Conservation (phyloP, 352 stramenopile species). For the Phytophthora macrochlamydospora region DNA sequence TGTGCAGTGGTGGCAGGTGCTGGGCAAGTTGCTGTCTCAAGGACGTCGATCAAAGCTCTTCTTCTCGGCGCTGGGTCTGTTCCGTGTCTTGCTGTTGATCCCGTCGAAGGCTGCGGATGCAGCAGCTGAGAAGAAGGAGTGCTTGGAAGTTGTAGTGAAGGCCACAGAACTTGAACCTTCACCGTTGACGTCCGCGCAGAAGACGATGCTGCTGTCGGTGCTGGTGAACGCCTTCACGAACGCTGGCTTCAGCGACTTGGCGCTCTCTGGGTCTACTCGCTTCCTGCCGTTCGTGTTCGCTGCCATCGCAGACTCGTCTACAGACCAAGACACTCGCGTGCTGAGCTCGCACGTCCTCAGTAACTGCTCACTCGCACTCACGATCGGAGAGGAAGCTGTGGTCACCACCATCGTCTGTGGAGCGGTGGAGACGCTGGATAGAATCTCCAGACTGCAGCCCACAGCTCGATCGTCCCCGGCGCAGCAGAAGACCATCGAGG, state of each 20-base stretch:
- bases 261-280: slow-evolving; percentile 44
- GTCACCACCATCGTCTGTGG: slow-evolving; percentile 77
- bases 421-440: slow-evolving; percentile 68
- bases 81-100: slow-evolving; percentile 66
- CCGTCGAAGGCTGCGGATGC: slow-evolving; percentile 25
- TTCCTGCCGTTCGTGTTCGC: slow-evolving; percentile 78
- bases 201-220: slow-evolving; percentile 61
- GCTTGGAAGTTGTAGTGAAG: slow-evolving; percentile 56
- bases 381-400: slow-evolving; percentile 71
- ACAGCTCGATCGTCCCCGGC: slow-evolving; percentile 13
- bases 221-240: slow-evolving; percentile 74
- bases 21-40: slow-evolving; percentile 50
- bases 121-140: slow-evolving; percentile 41
- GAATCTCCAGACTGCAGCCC: slow-evolving; percentile 47
- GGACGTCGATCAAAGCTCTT: slow-evolving; percentile 43
- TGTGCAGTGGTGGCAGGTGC: slow-evolving; percentile 45
- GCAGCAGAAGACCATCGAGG: slow-evolving; percentile 60
- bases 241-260: slow-evolving; percentile 51
- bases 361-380: slow-evolving; percentile 74
- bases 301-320: slow-evolving; percentile 44
- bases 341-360: slow-evolving; percentile 66
- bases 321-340: slow-evolving; percentile 47
- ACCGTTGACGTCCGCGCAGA: slow-evolving; percentile 44
- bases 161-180: slow-evolving; percentile 39
- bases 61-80: slow-evolving; percentile 61